phyloP scores from a whole-genome alignment of 1,139 yeast genomes.

The Zygosaccharomyces sapae region DNA sequence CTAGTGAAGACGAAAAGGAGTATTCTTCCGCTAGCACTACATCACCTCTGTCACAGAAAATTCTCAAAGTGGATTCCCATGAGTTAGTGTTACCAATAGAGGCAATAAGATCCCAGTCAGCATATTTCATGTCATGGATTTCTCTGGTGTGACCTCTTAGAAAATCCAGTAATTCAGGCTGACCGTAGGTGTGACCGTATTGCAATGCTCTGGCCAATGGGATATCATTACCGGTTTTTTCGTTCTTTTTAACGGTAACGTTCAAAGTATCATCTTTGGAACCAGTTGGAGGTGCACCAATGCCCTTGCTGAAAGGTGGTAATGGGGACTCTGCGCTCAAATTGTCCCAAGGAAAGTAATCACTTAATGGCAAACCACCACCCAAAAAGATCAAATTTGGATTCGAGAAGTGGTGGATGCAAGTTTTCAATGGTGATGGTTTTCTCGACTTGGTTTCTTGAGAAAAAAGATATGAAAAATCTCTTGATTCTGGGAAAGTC shows the following conservation, averaged over 20 bases:
- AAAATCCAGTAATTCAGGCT: constrained; percentile 60
- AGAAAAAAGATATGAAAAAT: constrained; percentile 71
- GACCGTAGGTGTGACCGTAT: constrained; percentile 84
- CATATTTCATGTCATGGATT: constrained; percentile 58
- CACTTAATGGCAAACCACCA: constrained; percentile 90
- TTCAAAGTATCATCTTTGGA: constrained; percentile 42
- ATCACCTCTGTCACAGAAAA: constrained; percentile 76
- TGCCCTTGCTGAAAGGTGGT: constrained; percentile 73
- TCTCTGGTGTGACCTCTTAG: constrained; percentile 71
- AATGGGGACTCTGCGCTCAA: constrained; percentile 65
- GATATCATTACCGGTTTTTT: constrained; percentile 50
- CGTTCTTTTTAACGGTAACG: constrained; percentile 42
- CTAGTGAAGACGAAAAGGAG: constrained; percentile 79
- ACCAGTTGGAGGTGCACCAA: constrained; percentile 60
- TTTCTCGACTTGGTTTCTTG: constrained; percentile 73
- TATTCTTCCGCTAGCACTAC: constrained; percentile 76
- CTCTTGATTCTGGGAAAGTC: constrained; percentile 50
- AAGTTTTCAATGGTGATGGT: constrained; percentile 77
- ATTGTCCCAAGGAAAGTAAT: constrained; percentile 86
- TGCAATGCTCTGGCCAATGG: constrained; percentile 85
- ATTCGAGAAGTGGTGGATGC: constrained; percentile 68
- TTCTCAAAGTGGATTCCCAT: constrained; percentile 81
- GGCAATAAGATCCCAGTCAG: constrained; percentile 61
- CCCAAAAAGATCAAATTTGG: constrained; percentile 86
- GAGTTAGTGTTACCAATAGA: constrained; percentile 84